A percentile compares a stretch with the other conserved stretches of the same genome.
These are phyloP conservation scores for Madurella fahalii DNA, from an alignment of 2,329 filamentous ascomycete genomes.

Conservation along the genomic window DNA sequence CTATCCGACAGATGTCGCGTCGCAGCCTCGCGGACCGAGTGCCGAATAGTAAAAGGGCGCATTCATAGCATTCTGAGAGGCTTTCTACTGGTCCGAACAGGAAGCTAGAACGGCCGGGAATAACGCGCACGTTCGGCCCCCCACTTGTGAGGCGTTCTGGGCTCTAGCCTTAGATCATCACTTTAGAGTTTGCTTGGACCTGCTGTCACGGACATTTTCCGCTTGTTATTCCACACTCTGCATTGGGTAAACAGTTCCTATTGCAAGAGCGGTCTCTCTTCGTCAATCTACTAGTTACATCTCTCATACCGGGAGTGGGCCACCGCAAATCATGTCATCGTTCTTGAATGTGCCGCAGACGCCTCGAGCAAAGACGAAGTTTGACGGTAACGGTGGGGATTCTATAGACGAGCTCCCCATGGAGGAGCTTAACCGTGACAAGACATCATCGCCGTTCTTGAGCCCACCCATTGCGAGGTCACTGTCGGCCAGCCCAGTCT, in stretches of 20 bases:
- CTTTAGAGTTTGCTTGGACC: neutral
- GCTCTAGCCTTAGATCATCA: neutral
- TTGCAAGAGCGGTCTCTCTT: neutral
- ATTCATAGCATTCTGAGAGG: too few relatives aligned
- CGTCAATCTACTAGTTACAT: neutral
- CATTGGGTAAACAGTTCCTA: neutral
- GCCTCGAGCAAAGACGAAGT: conserved; percentile 21
- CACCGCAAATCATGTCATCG: conserved; percentile 16
- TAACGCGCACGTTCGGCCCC: conserved; percentile 14
- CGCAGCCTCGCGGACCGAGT: neutral
- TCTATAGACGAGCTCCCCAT: conserved; percentile 27
- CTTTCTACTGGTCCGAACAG: neutral
- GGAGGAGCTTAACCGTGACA: conserved; percentile 24
- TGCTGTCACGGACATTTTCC: neutral
- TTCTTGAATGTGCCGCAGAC: conserved; percentile 27
- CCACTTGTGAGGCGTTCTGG: conserved; percentile 13
- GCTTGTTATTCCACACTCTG: neutral
- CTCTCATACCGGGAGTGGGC: neutral
- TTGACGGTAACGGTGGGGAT: conserved; percentile 27
- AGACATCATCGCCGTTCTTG: conserved; percentile 27
- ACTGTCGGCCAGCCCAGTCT: conserved; percentile 40
- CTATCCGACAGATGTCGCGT: neutral
- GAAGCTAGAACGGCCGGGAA: conserved; percentile 4
- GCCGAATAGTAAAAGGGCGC: neutral
- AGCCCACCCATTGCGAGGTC: conserved; percentile 34